Percentiles rank a stretch among this genome's conserved stretches.
phyloP scores from a whole-genome alignment of 75 land plant genomes.

The Larix kaempferi region DNA sequence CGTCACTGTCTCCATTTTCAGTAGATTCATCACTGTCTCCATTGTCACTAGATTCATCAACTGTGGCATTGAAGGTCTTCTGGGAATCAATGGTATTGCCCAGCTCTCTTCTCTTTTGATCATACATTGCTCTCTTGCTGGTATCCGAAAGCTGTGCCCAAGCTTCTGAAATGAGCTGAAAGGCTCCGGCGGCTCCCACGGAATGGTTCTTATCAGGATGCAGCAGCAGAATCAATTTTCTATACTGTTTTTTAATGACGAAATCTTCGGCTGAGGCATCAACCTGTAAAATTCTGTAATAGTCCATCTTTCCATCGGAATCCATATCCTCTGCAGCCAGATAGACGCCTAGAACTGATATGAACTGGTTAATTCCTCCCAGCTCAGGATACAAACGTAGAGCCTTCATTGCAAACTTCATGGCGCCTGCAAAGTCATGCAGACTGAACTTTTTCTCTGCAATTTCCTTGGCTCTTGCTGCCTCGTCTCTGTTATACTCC shows the following conservation, averaged over 20 bases:
- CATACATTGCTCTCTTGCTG: conserved; percentile 10
- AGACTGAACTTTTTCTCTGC: conserved; percentile 21
- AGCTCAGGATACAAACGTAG: conserved; percentile 17
- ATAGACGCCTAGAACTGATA: conserved; percentile 30
- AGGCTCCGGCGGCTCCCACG: conserved; percentile 51
- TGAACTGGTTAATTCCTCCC: conserved; percentile 22
- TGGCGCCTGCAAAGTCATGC: conserved; percentile 23
- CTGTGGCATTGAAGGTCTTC: neutral
- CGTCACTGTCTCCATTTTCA: too few species aligned
- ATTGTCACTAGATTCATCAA: neutral
- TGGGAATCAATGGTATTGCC: neutral
- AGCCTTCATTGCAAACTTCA: conserved; percentile 17
- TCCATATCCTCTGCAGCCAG: conserved; percentile 8
- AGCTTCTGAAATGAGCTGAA: conserved; percentile 52
- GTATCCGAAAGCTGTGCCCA: conserved; percentile 43
- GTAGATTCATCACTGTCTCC: too few species aligned
- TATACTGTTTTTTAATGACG: neutral
- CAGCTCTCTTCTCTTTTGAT: neutral
- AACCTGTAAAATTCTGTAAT: conserved; percentile 37
- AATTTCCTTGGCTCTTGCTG: conserved; percentile 14
- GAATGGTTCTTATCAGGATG: conserved; percentile 25
- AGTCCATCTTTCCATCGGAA: conserved; percentile 14
- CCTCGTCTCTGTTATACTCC: conserved; percentile 21
- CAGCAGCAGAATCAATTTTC: neutral
- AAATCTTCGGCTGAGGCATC: conserved; percentile 4